Percentiles rank a stretch among this genome's conserved stretches.
phyloP scores from a whole-genome alignment of 164 flowering plant genomes.

The Vitis amurensis region DNA sequence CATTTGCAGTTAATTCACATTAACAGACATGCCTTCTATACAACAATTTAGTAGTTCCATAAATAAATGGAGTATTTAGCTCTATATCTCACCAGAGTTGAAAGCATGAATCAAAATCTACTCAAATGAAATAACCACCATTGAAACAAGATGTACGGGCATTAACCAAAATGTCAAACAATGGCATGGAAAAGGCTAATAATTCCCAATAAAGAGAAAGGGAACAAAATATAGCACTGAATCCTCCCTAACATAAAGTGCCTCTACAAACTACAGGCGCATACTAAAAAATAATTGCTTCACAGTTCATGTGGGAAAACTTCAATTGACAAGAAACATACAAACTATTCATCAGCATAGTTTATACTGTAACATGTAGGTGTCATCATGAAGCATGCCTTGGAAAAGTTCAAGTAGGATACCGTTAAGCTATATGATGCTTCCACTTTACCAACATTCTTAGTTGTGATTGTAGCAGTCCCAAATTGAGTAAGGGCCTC shows the following conservation, averaged over 20 bases:
- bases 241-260: neutral
- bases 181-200: neutral
- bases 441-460: constrained; percentile 84
- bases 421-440: constrained; percentile 97
- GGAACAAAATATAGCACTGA: neutral
- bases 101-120: neutral
- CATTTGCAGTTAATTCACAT: no score
- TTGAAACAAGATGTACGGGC: no score
- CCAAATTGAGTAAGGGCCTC: constrained; percentile 94
- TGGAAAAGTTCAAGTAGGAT: neutral
- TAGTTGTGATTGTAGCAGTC: constrained; percentile 63
- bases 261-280: neutral
- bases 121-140: no score
- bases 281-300: neutral
- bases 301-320: neutral
- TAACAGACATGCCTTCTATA: no score
- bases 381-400: neutral
- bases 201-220: neutral
- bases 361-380: neutral
- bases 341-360: neutral
- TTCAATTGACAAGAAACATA: neutral
- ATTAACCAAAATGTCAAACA: neutral
- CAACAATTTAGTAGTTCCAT: no score
- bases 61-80: no score
- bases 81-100: no score